Evolutionary conservation across 2,329 filamentous ascomycete genomes (phyloP), one percentile per base, ranked within the genome.

Genomic region (Aplosporella prunicola): DNA sequence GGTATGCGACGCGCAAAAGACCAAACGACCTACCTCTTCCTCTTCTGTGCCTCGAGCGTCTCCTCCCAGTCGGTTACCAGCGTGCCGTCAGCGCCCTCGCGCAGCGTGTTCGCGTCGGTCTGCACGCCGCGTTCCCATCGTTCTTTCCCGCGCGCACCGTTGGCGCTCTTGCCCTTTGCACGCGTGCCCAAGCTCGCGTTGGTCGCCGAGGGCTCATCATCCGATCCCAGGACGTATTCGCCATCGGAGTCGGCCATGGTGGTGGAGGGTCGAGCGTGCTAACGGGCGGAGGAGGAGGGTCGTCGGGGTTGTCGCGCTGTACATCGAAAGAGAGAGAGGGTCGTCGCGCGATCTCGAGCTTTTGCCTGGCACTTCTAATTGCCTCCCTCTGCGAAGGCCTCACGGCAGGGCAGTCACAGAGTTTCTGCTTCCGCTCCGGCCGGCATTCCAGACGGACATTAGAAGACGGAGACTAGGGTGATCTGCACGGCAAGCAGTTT

Each of bases 11-110:
- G n/a, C 17, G 28, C 17, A 18, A 5, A 31, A 30, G 24, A 30
- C 10, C 6, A 20, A 11, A 37, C 11, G 8, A 39, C 59, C 53
- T 57, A 77, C 74, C 76, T 69, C 55, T 78, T 79, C 42, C 87
- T 77, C 68, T 93, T 93, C 56, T 83, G 78, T 15, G 85, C 84
- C 59, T 93, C 86, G 32, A 87, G 71, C 20, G 82, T 62, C 15
- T 80, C 80, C 46, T 84, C 78, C 26, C 93, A 72, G 9, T 74
- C 71, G 27, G 73, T 75, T 40, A 78, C 79, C 47, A 93, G 76
- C 40, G 78, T 79, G 30, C 83, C 86, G 62, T 93, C 84, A 8
- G 35, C 34, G 7, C 28, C 40, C 20, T 42, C 40, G 13, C 32
- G 32, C 22, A 42, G 20, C 47, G 43, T 24, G 42, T 35, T 31